These are phyloP conservation scores for Phytopythium boreale DNA, from an alignment of 352 stramenopile genomes.

Conservation along the genomic window DNA sequence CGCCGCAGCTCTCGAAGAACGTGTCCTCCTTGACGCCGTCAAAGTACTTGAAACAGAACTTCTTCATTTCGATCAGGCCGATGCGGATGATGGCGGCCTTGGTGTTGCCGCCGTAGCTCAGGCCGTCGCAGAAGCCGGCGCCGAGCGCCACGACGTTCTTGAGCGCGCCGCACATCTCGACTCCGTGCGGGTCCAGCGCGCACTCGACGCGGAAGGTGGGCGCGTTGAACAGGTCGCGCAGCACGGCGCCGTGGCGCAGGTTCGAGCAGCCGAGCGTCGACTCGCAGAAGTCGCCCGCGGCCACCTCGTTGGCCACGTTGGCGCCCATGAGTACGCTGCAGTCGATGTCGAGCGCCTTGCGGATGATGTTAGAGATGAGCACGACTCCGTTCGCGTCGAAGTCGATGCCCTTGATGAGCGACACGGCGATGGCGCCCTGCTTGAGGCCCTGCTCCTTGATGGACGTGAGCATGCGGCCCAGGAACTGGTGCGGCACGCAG, in stretches of 20 bases:
- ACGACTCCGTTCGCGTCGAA: slow-evolving; percentile 82
- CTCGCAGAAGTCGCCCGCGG: slow-evolving; percentile 94
- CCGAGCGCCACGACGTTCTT: slow-evolving; percentile 98
- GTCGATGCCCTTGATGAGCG: slow-evolving; percentile 91
- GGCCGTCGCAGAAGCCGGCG: slow-evolving; percentile 95
- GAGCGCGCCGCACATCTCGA: slow-evolving; percentile 95
- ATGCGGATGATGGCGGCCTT: slow-evolving; percentile 97
- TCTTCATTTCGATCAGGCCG: slow-evolving; percentile 95
- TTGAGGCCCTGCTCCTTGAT: slow-evolving; percentile 83
- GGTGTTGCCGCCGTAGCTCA: slow-evolving; percentile 95
- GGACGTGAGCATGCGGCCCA: slow-evolving; percentile 86
- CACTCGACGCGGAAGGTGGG: slow-evolving; percentile 93
- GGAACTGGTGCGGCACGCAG: slow-evolving; percentile 96
- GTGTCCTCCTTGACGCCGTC: slow-evolving; percentile 91
- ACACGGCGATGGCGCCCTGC: slow-evolving; percentile 75
- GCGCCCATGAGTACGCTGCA: slow-evolving; percentile 96
- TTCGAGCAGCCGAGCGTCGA: slow-evolving; percentile 92
- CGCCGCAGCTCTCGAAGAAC: slow-evolving; percentile 96
- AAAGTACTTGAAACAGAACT: slow-evolving; percentile 93
- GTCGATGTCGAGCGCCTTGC: slow-evolving; percentile 80
- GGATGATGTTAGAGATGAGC: slow-evolving; percentile 89
- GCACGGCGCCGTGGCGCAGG: slow-evolving; percentile 61
- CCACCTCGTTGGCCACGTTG: slow-evolving; percentile 97
- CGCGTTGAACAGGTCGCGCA: slow-evolving; percentile 76
- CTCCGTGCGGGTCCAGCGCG: slow-evolving; percentile 90